Conservation (phyloP, 2,329 filamentous ascomycete species). For the Fusarium pseudoanthophilum region DNA sequence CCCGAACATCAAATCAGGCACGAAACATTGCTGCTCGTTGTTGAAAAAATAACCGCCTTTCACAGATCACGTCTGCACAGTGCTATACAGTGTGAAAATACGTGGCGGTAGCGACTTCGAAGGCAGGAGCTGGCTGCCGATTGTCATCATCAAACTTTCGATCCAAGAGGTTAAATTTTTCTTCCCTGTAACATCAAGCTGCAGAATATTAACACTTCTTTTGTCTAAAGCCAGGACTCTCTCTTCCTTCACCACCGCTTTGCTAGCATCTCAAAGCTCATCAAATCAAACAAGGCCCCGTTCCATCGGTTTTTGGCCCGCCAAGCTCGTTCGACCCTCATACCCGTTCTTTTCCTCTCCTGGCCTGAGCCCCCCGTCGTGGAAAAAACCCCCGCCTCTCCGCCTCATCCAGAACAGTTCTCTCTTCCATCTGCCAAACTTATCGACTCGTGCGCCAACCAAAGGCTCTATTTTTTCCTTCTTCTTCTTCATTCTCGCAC, state of each 20-base stretch:
- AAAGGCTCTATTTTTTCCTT: slow-evolving; percentile 38
- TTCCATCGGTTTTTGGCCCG: slow-evolving; percentile 31
- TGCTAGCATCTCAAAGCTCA: slow-evolving; percentile 21
- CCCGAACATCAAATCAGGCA: background rate
- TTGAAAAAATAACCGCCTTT: slow-evolving; percentile 1
- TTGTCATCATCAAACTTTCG: slow-evolving; percentile 11
- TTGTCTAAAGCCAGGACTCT: slow-evolving; percentile 2
- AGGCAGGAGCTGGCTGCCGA: slow-evolving; percentile 19
- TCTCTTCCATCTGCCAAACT: slow-evolving; percentile 43
- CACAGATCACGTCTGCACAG: slow-evolving; percentile 15
- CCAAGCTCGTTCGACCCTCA: slow-evolving; percentile 37
- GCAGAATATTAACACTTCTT: slow-evolving; percentile 3
- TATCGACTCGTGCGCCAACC: slow-evolving; percentile 47
- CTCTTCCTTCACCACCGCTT: slow-evolving; percentile 20
- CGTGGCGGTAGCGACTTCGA: slow-evolving; percentile 32
- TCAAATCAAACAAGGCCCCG: slow-evolving; percentile 28
- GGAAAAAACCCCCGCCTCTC: slow-evolving; percentile 46
- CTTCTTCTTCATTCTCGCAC: slow-evolving; percentile 22
- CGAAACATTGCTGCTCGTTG: background rate
- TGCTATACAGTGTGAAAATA: slow-evolving; percentile 10
- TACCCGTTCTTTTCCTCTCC: slow-evolving; percentile 44
- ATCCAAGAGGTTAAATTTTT: slow-evolving; percentile 18
- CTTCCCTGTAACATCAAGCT: slow-evolving; percentile 9
- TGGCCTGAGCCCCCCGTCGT: slow-evolving; percentile 35
- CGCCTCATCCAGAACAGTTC: slow-evolving; percentile 42